Evolutionary conservation across 257 asterid genomes (phyloP), one percentile per base, ranked within the genome.

Genomic region (Misopates orontium): DNA sequence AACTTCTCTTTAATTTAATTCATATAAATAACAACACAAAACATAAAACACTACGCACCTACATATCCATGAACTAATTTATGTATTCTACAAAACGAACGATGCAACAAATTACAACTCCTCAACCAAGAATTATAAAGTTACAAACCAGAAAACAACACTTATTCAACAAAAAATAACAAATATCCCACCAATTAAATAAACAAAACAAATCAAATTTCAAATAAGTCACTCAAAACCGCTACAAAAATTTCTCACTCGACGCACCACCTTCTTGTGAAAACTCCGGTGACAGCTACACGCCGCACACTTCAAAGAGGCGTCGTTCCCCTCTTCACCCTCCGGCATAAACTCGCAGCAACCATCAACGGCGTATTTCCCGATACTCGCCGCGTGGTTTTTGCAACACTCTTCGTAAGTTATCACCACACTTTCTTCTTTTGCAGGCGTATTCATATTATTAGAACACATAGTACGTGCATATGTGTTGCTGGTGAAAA

Each of bases 281-380:
- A 88, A 88, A 76, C 72, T 88, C 81, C 96, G 50, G 65, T 88
- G 93, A 28, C 94, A 85, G 74, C 77, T 68, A 77, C 96, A 88
- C 13, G 96, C 93, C 10, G 90, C 93, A 59, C 93, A 88, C 28
- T 69, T 32, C 72, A 83, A 56, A 20, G 87, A 84, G 22, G 75
- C 79, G 40, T 56, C 48, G 78, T 71, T 85, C 9, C 88, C 90
- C 3, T 77, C 83, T 10, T 77, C 87, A 32, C 90, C 94, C 11
- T 77, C 83, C 44, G 94, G 83, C 96, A 88, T 85, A 73, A 83
- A 88, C 67, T 85, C 94, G 64, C 90, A 74, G 77, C 93, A 85
- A 3, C 94, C 96, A 55, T 88, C 96, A 3, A 83, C 85, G 1
- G 94, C 93, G 62, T 81, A 71, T 66, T 82, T 76, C 16, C 96